A percentile compares a stretch with the other conserved stretches of the same genome.
These are phyloP conservation scores for Ceriops tagal DNA, from an alignment of 345 rosid genomes.

Conservation along the genomic window DNA sequence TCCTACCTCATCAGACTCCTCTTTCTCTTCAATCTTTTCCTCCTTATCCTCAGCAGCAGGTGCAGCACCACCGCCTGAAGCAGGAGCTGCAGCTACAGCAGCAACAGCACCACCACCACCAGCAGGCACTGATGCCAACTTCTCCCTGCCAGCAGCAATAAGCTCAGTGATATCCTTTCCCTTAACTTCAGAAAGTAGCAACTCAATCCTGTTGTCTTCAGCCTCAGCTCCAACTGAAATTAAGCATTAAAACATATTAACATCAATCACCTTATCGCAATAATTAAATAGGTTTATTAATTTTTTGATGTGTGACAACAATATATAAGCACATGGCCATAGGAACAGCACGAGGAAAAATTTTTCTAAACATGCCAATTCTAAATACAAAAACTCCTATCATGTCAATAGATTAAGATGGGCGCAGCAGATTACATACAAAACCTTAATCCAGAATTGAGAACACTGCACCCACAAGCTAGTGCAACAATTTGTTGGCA, in stretches of 20 bases:
- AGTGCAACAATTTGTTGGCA: too few species aligned
- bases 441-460: too few species aligned
- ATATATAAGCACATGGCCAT: too few species aligned
- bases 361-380: too few species aligned
- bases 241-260: neutral
- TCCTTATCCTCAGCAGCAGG: conserved; percentile 60
- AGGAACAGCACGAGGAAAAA: too few species aligned
- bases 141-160: conserved; percentile 68
- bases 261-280: neutral
- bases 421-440: too few species aligned
- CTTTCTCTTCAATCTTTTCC: conserved; percentile 73
- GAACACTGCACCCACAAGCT: too few species aligned
- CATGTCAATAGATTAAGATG: too few species aligned
- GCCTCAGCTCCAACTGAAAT: conserved; percentile 63
- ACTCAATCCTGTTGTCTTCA: conserved; percentile 57
- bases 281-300: neutral
- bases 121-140: conserved; percentile 68
- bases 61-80: conserved; percentile 39
- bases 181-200: conserved; percentile 46
- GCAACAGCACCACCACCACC: conserved; percentile 48
- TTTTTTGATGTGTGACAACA: too few species aligned
- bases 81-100: conserved; percentile 39
- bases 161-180: conserved; percentile 69
- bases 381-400: too few species aligned
- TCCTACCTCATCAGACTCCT: conserved; percentile 72